These are phyloP conservation scores for Hypocreales sp. DNA, from an alignment of 2,329 filamentous ascomycete genomes.

Conservation along the genomic window DNA sequence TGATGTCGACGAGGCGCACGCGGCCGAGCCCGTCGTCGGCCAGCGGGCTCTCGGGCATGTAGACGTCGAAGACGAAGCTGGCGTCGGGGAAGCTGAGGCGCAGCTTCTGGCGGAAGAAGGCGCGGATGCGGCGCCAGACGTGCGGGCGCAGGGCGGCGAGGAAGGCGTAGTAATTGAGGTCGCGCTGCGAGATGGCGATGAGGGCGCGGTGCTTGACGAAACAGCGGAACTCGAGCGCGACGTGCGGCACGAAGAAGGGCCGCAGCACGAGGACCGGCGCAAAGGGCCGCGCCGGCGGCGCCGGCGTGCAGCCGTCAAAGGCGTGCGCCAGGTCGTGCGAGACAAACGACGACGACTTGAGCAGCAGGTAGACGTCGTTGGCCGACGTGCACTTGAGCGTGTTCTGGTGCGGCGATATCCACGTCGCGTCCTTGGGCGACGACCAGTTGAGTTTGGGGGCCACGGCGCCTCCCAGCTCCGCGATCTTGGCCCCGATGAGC, in stretches of 20 bases:
- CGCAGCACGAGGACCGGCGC: slow-evolving; percentile 72
- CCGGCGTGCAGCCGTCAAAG: slow-evolving; percentile 53
- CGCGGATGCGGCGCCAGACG: slow-evolving; percentile 51
- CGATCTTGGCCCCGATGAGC: slow-evolving; percentile 60
- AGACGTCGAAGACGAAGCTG: slow-evolving; percentile 83
- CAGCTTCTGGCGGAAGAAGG: slow-evolving; percentile 64
- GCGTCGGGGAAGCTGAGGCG: slow-evolving; percentile 68
- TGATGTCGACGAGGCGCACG: slow-evolving; percentile 84
- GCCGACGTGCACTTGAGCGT: slow-evolving; percentile 79
- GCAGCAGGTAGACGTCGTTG: slow-evolving; percentile 82
- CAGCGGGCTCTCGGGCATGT: slow-evolving; percentile 54
- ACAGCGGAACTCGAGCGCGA: slow-evolving; percentile 85
- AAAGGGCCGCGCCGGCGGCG: slow-evolving; percentile 31
- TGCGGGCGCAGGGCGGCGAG: slow-evolving; percentile 46
- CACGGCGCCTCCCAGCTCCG: slow-evolving; percentile 69
- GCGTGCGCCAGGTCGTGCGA: slow-evolving; percentile 89
- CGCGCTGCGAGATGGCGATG: slow-evolving; percentile 74
- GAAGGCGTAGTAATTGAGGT: slow-evolving; percentile 83
- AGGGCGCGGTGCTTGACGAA: slow-evolving; percentile 76
- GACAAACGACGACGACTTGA: slow-evolving; percentile 90
- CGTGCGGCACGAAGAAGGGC: slow-evolving; percentile 78
- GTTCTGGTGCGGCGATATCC: slow-evolving; percentile 73
- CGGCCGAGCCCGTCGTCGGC: slow-evolving; percentile 47
- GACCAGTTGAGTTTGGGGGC: slow-evolving; percentile 97
- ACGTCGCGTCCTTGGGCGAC: slow-evolving; percentile 86